A percentile compares a stretch with the other conserved stretches of the same genome.
These are phyloP conservation scores for Chamaecyparis obtusa DNA, from an alignment of 75 land plant species.

Conservation along the genomic window DNA sequence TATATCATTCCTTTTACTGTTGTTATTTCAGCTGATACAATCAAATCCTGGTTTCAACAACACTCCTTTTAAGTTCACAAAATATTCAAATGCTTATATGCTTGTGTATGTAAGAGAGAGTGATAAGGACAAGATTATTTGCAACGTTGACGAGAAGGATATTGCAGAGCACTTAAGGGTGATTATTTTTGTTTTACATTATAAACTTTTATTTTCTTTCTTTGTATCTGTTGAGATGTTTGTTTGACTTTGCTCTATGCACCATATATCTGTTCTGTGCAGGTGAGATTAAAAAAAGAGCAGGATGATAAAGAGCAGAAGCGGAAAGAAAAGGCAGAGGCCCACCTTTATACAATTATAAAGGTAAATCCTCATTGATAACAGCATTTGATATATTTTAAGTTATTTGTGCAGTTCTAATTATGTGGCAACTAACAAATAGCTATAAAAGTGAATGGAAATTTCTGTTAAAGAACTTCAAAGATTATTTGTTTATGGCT, in stretches of 20 bases:
- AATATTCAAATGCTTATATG: conserved; percentile 99
- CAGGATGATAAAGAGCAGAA: conserved; percentile 95
- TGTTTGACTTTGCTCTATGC: too few species aligned
- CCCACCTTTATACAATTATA: conserved; percentile 91
- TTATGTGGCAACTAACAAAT: too few species aligned
- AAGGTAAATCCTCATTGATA: conserved; percentile 48
- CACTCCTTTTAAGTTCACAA: conserved; percentile 93
- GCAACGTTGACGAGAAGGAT: conserved; percentile 96
- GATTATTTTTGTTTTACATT: neutral
- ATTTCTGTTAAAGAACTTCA: too few species aligned
- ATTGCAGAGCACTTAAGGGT: conserved; percentile 96
- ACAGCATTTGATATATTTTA: neutral
- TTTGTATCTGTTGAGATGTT: too few species aligned
- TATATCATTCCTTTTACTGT: neutral
- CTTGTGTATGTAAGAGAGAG: conserved; percentile 95
- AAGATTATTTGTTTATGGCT: too few species aligned
- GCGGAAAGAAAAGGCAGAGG: conserved; percentile 88
- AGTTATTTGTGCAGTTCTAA: too few species aligned
- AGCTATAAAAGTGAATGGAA: too few species aligned
- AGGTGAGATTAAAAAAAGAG: conserved; percentile 92
- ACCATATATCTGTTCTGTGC: conserved; percentile 11
- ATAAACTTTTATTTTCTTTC: neutral
- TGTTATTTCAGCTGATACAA: conserved; percentile 67
- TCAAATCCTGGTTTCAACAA: conserved; percentile 96
- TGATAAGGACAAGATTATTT: conserved; percentile 95